Conservation (phyloP, 768 basidiomycete genomes). For the Mycena belliarum region DNA sequence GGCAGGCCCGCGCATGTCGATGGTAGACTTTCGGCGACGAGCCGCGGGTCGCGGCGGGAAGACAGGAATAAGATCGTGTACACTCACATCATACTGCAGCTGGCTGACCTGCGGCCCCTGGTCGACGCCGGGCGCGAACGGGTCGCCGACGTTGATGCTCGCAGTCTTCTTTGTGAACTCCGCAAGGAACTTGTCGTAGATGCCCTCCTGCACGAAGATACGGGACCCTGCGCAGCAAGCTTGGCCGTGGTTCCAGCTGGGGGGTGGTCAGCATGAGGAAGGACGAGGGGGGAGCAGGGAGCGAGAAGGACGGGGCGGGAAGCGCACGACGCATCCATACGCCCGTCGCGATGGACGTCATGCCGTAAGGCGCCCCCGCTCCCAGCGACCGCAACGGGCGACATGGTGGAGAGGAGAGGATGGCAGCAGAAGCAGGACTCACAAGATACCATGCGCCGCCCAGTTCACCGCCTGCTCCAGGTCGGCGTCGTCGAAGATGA, state of each 20-base stretch:
- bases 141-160: conserved; percentile 56
- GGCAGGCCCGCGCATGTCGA: too few species aligned
- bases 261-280: background rate
- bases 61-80: too few species aligned
- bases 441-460: conserved; percentile 70
- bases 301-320: background rate
- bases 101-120: conserved; percentile 68
- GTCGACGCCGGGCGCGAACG: conserved; percentile 51
- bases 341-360: too few species aligned
- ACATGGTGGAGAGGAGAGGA: too few species aligned
- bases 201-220: conserved; percentile 74
- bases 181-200: conserved; percentile 78
- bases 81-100: conserved; percentile 42
- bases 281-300: background rate
- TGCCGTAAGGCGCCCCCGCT: too few species aligned
- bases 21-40: too few species aligned
- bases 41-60: too few species aligned
- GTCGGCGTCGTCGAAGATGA: conserved; percentile 68
- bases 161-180: conserved; percentile 52
- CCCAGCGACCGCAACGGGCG: too few species aligned
- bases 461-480: conserved; percentile 66
- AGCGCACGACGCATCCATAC: too few species aligned
- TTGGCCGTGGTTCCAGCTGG: conserved; percentile 70
- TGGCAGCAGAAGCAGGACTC: conserved; percentile 32
- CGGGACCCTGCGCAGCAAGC: conserved; percentile 80